Evolutionary conservation across 78 protist species (phyloP), one percentile per base, ranked within the genome.

Genomic region (Isochrysis galbana): DNA sequence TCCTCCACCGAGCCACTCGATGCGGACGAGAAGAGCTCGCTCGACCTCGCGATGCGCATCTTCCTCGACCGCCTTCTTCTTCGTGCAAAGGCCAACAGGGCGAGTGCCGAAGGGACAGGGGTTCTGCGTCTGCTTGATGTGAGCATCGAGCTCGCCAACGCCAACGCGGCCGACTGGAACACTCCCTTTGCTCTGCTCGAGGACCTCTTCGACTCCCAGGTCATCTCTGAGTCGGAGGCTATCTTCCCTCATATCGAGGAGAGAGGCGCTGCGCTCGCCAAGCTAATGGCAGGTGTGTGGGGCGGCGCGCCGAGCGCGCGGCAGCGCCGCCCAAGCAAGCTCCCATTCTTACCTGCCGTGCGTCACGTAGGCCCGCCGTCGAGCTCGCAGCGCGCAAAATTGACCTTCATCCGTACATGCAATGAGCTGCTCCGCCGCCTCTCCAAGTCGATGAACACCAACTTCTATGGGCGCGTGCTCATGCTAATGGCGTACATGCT

Each of bases 391-490:
- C 11, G 19, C n/a, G 67, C 38, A 29, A 47, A 47, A n/a, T 70
- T 84, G 39, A 47, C 70, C n/a, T 0, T 90, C 48, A 29, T 90
- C 10, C 86, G 46, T 32, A 5, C 54, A 21, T 72, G 89, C 87
- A 90, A 90, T 77, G 89, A 74, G 38, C 69, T 90, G 48, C 74
- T 90, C 38, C 87, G 88, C 45, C 87, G 93, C 5, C 89, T 74
- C 38, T 47, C 78, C 39, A n/a, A 51, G 78, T 5, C 89, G 55
- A 44, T 38, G 89, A 36, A 90, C 80, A 78, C 88, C 39, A 72
- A 34, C 67, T 78, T 90, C 17, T 26, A 51, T 61, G 93, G 93
- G 42, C 93, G 93, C 54, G 39, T 90, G 4, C 93, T 90, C 61
- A 5, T 51, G 47, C 41, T 90, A 54, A n/a, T 46, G 34, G 74